Evolutionary conservation across 306 rosid species (phyloP), one percentile per base, ranked within the genome.

Genomic region (Gastrolobium bilobum): DNA sequence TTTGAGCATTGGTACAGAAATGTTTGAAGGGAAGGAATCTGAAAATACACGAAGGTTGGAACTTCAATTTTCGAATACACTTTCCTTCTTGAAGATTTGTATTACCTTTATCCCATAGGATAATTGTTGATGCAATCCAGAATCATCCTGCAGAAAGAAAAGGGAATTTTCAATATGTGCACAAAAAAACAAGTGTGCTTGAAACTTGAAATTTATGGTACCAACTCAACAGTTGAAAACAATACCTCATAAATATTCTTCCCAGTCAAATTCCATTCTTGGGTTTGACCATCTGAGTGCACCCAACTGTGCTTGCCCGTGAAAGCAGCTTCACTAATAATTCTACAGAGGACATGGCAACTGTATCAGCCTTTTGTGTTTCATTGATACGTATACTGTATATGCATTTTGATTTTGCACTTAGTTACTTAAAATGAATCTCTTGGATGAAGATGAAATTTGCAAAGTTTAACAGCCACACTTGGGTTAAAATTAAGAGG

Each of bases 51-150:
- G 79, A 51, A 63, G 31, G 10, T 62, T 70, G 38, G 6, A 72
- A 71, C 31, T 52, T 44, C 20, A 50, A 40, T 39, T 7, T 54
- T 30, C 14, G 34, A 76, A 58, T 48, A 42, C 66, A 75, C 33
- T 58, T 65, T 37, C 62, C 62, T 66, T 67, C 46, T 63, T 15
- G 47, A 34, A 63, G 26, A 53, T 61, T 30, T 20, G 75, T 34
- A 29, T n/a, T 89, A 94, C 97, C 97, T 94, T 94, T 34, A 94
- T 86, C 9, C 97, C 97, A 75, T 75, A 87, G 30, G 87, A 88
- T 77, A 94, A 89, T 43, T 89, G 96, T 66, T 69, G 82, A 59
- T 35, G 60, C 76, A 91, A 71, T 73, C 73, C 86, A 29, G 86
- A 78, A 85, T 85, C 84, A 63, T 79, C 74, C 97, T 91, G 84